A percentile compares a stretch with the other conserved stretches of the same genome.
Conservation (phyloP, 2,329 filamentous ascomycete species). For the Xylariomycetidae sp. region DNA sequence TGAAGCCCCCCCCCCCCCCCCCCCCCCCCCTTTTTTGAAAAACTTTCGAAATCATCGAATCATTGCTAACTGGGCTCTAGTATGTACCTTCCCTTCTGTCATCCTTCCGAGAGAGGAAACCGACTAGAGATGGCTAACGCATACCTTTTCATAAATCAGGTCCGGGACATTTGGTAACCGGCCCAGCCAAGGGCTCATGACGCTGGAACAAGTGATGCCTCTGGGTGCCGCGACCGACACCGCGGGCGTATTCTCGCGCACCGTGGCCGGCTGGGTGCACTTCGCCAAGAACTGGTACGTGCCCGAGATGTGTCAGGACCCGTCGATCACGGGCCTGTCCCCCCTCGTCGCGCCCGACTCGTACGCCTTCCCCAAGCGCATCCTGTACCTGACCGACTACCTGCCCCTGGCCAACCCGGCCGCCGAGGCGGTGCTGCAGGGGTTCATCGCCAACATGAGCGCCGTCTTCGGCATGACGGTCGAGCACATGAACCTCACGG, state of each 20-base stretch:
- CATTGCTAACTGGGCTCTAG: no score
- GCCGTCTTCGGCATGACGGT: slow-evolving; percentile 32
- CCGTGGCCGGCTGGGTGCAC: slow-evolving; percentile 24
- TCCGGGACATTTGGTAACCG: slow-evolving; percentile 24
- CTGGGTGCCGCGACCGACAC: slow-evolving; percentile 22
- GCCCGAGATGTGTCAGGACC: slow-evolving; percentile 27
- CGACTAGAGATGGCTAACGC: no score
- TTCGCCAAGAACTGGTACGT: slow-evolving; percentile 35
- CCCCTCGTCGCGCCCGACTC: slow-evolving; percentile 29
- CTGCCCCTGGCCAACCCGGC: slow-evolving; percentile 35
- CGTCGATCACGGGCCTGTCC: slow-evolving; percentile 31
- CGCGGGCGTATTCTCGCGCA: slow-evolving; percentile 21
- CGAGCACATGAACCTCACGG: slow-evolving; percentile 32
- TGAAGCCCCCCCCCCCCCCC: no score
- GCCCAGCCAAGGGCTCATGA: slow-evolving; percentile 22
- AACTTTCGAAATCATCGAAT: no score
- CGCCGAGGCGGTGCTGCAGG: slow-evolving; percentile 31
- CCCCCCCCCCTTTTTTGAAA: no score
- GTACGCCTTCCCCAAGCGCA: slow-evolving; percentile 30
- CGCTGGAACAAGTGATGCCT: slow-evolving; percentile 17
- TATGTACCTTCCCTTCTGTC: no score
- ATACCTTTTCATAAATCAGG: no score
- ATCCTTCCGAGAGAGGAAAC: no score
- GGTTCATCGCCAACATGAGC: slow-evolving; percentile 30
- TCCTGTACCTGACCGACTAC: slow-evolving; percentile 36